phyloP scores from a whole-genome alignment of 305 asterid genomes.

The Fraxinus paxiana region DNA sequence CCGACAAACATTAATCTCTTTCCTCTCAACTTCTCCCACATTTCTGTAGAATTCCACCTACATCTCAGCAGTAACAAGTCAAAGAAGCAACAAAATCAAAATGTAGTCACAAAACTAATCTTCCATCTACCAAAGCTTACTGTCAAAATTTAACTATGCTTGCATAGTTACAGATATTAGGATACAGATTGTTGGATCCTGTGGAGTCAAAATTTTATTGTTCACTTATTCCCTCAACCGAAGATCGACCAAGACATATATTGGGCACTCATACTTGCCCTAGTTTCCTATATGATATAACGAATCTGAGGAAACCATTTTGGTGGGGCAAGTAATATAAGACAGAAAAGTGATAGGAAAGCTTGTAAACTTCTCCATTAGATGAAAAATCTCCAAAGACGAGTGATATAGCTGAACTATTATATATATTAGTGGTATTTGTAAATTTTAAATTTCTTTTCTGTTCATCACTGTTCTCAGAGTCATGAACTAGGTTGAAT shows the following conservation, averaged over 20 bases:
- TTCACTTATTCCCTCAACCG: not conserved
- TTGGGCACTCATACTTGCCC: not conserved
- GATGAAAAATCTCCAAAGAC: not conserved
- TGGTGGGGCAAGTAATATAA: not conserved
- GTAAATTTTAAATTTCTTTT: not conserved
- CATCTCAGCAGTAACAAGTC: slow-evolving; percentile 19
- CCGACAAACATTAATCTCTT: slow-evolving; percentile 91
- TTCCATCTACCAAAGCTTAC: not conserved
- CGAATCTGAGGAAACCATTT: not conserved
- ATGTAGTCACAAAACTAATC: not conserved
- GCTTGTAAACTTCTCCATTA: not conserved
- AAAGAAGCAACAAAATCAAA: slow-evolving; percentile 17
- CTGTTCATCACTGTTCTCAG: not conserved
- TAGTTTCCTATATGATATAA: not conserved
- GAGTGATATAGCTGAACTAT: not conserved
- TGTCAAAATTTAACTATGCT: not conserved
- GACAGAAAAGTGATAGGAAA: not conserved
- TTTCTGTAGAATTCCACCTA: slow-evolving; percentile 75
- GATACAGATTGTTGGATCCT: not conserved
- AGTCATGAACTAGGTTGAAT: not conserved
- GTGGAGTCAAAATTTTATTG: not conserved
- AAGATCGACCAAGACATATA: not conserved
- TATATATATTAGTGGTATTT: not conserved
- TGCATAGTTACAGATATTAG: not conserved
- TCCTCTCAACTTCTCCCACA: slow-evolving; percentile 92